These are phyloP conservation scores for Botrytis paeoniae DNA, from an alignment of 2,329 filamentous ascomycete species.

Conservation along the genomic window DNA sequence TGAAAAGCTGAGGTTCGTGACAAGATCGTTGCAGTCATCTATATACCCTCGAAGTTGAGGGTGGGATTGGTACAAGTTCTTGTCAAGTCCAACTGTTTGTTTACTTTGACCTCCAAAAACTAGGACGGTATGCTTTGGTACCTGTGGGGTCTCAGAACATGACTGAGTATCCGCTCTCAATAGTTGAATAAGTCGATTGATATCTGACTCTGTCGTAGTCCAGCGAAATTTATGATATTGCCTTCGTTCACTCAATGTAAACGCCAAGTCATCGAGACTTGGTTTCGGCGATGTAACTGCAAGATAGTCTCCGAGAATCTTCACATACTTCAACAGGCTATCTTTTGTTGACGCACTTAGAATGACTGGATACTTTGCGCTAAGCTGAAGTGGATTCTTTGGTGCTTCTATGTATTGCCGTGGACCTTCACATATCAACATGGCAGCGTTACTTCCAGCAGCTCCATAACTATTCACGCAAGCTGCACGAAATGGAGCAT, in stretches of 20 bases:
- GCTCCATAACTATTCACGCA: constrained; percentile 32
- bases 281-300: neutral
- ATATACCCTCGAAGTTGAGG: constrained; percentile 22
- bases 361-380: neutral
- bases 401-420: neutral
- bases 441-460: constrained; percentile 27
- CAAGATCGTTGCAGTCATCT: constrained; percentile 21
- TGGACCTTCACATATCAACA: constrained; percentile 22
- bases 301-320: neutral
- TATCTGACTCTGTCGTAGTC: neutral
- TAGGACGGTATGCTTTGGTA: constrained; percentile 37
- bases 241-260: constrained; percentile 2
- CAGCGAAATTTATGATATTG: neutral
- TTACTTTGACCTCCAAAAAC: constrained; percentile 35
- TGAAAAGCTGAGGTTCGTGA: constrained; percentile 10
- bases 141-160: neutral
- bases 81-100: constrained; percentile 18
- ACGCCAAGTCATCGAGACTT: neutral
- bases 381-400: neutral
- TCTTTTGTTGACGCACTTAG: neutral
- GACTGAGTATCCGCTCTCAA: neutral
- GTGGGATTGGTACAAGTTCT: constrained; percentile 8
- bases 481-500: constrained; percentile 5
- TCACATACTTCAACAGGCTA: neutral
- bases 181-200: neutral